Base-by-base conservation (phyloP, 805 yeast species). In the Lipomyces lipofer region DNA sequence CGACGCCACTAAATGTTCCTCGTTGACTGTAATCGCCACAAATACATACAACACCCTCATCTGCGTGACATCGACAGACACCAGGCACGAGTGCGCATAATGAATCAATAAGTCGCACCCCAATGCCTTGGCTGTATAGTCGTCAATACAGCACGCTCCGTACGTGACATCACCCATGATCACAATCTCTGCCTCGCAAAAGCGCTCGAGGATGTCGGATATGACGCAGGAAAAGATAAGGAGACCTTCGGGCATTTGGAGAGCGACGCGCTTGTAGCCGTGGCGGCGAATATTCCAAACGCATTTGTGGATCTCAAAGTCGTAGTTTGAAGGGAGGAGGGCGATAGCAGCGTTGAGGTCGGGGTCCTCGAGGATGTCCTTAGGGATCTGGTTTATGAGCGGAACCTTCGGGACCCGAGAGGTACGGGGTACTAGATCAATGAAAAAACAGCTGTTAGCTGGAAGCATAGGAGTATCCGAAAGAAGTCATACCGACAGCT, bases 141-240 rank as follows among this genome's bases (percentile, higher is more conserved):
- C 99, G 69, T 94, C 99, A 43, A 94, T 90, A 72, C 99, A 94
- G 69, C 99, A 94, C 0, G 99, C 99, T 40, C 99, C 99, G 66
- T 94, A 94, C 0, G 97, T 88, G 0, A 94, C 99, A 69, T 94
- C 99, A 1, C 99, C 99, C 99, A 94, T 94, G 2, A 92, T 94
- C 1, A 94, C 75, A 49, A 86, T 89, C 66, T 90, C 96, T 50
- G 85, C 89, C 2, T 74, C 71, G 68, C 97, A 91, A 64, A 94
- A 62, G 69, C 91, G 96, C 66, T 89, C 96, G 32, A 94, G 68
- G 22, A 94, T 92, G 71, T 94, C 99, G 3, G 96, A 79, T n/a
- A 94, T 81, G 35, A 94, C 79, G 56, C 95, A 77, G 0, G 97
- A 84, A 67, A 91, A 94, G 1, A 94, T 87, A 47, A 94, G 73